Conservation (phyloP, 192 early-diverging fungal genomes). For the Linnemannia exigua region DNA sequence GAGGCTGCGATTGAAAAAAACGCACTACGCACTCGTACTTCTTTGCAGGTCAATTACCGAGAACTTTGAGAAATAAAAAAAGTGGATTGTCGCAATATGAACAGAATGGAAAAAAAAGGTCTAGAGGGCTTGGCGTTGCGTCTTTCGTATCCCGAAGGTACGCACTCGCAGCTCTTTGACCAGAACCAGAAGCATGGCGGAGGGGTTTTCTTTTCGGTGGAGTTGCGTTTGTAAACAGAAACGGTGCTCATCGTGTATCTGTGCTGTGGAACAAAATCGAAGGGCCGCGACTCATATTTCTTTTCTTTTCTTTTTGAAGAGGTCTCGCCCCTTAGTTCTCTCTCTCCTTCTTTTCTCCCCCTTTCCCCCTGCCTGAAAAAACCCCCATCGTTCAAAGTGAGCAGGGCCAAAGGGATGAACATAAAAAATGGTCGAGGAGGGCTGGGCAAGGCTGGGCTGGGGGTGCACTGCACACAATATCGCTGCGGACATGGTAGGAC, state of each 20-base stretch:
- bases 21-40: not conserved
- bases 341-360: not conserved
- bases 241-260: no score
- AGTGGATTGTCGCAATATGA: not conserved
- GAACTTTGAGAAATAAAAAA: not conserved
- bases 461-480: not conserved
- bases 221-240: no score
- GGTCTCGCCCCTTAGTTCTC: not conserved
- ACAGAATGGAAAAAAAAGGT: no score
- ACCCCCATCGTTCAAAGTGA: not conserved
- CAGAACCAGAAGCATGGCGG: no score
- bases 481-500: not conserved
- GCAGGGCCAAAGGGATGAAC: not conserved
- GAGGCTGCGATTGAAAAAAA: conserved; percentile 4
- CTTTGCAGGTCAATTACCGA: not conserved
- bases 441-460: not conserved
- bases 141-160: no score
- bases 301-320: not conserved
- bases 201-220: no score
- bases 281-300: not conserved
- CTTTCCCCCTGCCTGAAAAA: not conserved
- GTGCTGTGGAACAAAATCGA: no score
- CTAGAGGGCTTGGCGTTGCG: no score
- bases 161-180: no score
- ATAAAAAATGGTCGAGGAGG: not conserved